These are phyloP conservation scores for Lentinula lateritia DNA, from an alignment of 768 basidiomycete genomes.

Conservation along the genomic window DNA sequence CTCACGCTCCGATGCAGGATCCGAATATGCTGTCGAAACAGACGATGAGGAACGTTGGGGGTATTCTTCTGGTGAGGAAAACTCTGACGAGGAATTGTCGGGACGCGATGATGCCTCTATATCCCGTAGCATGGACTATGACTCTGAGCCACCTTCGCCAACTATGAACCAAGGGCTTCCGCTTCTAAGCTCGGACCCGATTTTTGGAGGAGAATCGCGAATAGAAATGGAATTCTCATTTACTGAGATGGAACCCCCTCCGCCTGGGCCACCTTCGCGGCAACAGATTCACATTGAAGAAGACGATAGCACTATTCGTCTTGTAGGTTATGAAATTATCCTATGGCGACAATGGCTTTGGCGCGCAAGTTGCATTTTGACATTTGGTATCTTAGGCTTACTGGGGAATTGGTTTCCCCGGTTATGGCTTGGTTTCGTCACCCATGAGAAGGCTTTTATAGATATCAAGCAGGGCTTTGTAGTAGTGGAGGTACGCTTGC, in stretches of 20 bases:
- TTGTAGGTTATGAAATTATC: conserved; percentile 78
- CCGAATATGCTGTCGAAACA: conserved; percentile 50
- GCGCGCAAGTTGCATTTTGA: conserved; percentile 61
- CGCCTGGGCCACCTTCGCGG: conserved; percentile 75
- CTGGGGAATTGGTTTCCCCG: conserved; percentile 93
- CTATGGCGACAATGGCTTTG: conserved; percentile 62
- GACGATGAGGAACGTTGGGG: conserved; percentile 83
- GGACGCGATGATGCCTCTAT: conserved; percentile 38
- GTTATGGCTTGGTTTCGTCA: conserved; percentile 85
- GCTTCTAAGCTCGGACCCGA: conserved; percentile 64
- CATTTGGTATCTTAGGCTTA: conserved; percentile 69
- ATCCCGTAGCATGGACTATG: conserved; percentile 62
- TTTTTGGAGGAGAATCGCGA: conserved; percentile 80
- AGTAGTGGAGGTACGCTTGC: conserved; percentile 76
- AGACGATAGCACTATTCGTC: conserved; percentile 84
- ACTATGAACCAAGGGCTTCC: conserved; percentile 50
- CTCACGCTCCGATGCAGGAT: conserved; percentile 44
- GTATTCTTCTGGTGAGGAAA: conserved; percentile 84
- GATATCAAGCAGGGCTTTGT: conserved; percentile 67
- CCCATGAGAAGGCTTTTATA: conserved; percentile 78
- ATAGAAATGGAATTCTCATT: conserved; percentile 74
- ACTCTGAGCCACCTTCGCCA: conserved; percentile 66
- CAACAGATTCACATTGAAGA: conserved; percentile 85
- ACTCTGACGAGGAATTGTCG: conserved; percentile 34
- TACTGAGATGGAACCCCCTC: conserved; percentile 61